A percentile compares a stretch with the other conserved stretches of the same genome.
phyloP scores from a whole-genome alignment of 2,329 filamentous ascomycete genomes.

The Tolypocladium ovalisporum region DNA sequence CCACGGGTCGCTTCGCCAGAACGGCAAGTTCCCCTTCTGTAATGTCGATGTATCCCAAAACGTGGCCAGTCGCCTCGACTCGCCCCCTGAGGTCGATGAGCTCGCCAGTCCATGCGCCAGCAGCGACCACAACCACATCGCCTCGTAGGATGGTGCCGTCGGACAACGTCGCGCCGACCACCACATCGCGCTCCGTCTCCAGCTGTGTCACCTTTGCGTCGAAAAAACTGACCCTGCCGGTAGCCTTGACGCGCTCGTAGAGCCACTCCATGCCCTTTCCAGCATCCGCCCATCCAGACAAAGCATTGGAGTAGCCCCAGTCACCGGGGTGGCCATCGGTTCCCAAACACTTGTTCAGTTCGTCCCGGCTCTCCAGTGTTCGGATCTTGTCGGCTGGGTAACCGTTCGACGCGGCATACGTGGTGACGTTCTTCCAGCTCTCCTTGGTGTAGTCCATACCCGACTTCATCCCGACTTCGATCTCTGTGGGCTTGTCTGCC shows the following conservation, averaged over 20 bases:
- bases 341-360: conserved; percentile 32
- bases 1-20: conserved; percentile 57
- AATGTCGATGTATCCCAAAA: conserved; percentile 66
- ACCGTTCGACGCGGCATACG: conserved; percentile 29
- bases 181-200: conserved; percentile 23
- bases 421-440: conserved; percentile 50
- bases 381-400: conserved; percentile 27
- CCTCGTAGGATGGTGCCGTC: conserved; percentile 34
- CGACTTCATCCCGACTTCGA: conserved; percentile 23
- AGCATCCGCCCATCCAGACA: conserved; percentile 73
- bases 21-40: conserved; percentile 57
- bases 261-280: conserved; percentile 58
- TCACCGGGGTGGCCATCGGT: conserved; percentile 44
- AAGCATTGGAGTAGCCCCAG: conserved; percentile 63
- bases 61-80: conserved; percentile 72
- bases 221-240: conserved; percentile 45
- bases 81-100: conserved; percentile 70
- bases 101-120: conserved; percentile 76
- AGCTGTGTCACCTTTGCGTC: conserved; percentile 36
- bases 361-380: conserved; percentile 31
- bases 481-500: conserved; percentile 31
- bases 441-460: conserved; percentile 47
- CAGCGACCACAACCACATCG: conserved; percentile 68
- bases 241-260: conserved; percentile 39
- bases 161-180: conserved; percentile 42